phyloP scores from a whole-genome alignment of 768 basidiomycete genomes.

The Mycena belliarum region DNA sequence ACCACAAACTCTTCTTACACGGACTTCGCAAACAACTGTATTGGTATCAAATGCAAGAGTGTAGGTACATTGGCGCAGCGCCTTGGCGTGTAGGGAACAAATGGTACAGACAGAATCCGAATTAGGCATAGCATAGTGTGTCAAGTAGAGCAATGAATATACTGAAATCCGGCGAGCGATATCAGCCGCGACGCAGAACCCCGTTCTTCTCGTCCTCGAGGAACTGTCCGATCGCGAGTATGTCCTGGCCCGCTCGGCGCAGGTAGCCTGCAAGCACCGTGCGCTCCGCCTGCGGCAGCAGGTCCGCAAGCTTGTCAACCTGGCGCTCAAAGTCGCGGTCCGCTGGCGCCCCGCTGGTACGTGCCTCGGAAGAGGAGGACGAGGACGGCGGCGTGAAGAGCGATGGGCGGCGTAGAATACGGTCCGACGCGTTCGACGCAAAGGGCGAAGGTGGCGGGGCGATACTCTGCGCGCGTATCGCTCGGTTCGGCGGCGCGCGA shows the following conservation, averaged over 20 bases:
- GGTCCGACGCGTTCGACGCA: constrained; percentile 27
- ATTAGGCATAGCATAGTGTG: constrained; percentile 15
- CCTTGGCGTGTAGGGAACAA: constrained; percentile 1
- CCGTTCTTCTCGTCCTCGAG: constrained; percentile 84
- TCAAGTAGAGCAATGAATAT: constrained; percentile 1
- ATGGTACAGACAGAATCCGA: constrained; percentile 1
- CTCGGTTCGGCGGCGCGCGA: constrained; percentile 63
- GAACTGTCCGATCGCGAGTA: constrained; percentile 84
- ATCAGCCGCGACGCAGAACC: constrained; percentile 42
- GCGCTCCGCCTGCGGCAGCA: constrained; percentile 75
- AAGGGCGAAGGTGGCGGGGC: constrained; percentile 39
- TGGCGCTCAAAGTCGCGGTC: constrained; percentile 60
- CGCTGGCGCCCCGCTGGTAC: neutral
- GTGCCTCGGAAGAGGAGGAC: constrained; percentile 15
- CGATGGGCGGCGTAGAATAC: constrained; percentile 38
- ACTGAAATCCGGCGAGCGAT: too few relatives aligned
- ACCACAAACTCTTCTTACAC: neutral
- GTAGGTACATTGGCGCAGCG: constrained; percentile 18
- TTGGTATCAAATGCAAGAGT: constrained; percentile 12
- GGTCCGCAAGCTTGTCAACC: constrained; percentile 68
- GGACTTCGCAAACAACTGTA: neutral
- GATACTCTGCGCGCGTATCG: constrained; percentile 69
- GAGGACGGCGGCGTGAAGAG: constrained; percentile 28
- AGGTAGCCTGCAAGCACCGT: constrained; percentile 70
- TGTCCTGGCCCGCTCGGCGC: constrained; percentile 73